These are phyloP conservation scores for Ziziphus jujuba DNA, from an alignment of 306 rosid genomes.

Conservation along the genomic window DNA sequence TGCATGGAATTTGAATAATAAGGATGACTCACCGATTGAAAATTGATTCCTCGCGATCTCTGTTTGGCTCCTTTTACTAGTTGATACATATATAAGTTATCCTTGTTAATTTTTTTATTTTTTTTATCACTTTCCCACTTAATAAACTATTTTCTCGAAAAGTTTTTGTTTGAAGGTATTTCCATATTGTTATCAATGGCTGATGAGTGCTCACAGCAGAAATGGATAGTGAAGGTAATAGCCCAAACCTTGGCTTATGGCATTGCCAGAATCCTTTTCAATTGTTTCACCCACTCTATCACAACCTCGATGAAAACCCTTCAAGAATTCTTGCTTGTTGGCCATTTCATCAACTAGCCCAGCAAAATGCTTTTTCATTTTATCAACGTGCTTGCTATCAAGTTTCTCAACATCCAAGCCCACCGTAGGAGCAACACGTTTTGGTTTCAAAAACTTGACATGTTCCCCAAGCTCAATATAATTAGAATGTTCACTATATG, in stretches of 20 bases:
- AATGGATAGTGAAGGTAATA: too few relatives aligned
- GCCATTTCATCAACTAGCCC: constrained; percentile 84
- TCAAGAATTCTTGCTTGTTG: constrained; percentile 72
- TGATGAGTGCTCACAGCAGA: too few relatives aligned
- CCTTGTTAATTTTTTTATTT: too few relatives aligned
- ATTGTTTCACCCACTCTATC: constrained; percentile 29
- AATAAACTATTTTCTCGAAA: too few relatives aligned
- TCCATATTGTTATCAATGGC: too few relatives aligned
- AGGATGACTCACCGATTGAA: too few relatives aligned
- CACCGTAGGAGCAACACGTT: constrained; percentile 76
- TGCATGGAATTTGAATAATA: too few relatives aligned
- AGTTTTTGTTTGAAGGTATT: too few relatives aligned
- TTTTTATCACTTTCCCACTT: too few relatives aligned
- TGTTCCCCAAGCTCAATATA: constrained; percentile 80
- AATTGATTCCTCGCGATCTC: too few relatives aligned
- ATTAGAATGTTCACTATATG: constrained; percentile 93
- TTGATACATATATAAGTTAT: too few relatives aligned
- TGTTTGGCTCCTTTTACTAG: too few relatives aligned
- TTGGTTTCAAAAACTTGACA: constrained; percentile 83
- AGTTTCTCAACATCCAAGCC: constrained; percentile 81
- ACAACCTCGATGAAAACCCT: constrained; percentile 47
- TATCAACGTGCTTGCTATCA: constrained; percentile 71
- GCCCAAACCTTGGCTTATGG: constrained; percentile 24
- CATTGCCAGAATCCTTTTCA: constrained; percentile 32
- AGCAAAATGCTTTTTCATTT: constrained; percentile 75